phyloP scores from a whole-genome alignment of 148 eudicot species.

The Tetragonia tetragonoides region DNA sequence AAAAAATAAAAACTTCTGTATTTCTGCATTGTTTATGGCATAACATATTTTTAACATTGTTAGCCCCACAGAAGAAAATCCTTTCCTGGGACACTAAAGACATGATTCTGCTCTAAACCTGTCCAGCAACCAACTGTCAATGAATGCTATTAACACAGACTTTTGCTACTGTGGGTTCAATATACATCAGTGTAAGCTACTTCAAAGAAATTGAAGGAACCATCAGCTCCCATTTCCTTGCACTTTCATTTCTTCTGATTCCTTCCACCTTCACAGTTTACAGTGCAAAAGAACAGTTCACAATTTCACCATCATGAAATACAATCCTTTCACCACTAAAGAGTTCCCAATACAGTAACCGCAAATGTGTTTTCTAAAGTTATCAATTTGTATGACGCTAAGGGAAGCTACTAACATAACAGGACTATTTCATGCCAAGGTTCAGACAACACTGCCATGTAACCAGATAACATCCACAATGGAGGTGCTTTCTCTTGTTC shows the following conservation, averaged over 20 bases:
- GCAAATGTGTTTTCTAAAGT: no score
- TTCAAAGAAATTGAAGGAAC: neutral
- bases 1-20: no score
- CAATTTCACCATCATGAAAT: neutral
- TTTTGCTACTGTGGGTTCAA: neutral
- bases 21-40: no score
- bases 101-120: no score
- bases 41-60: no score
- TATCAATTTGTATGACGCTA: no score
- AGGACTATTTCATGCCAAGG: neutral
- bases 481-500: neutral
- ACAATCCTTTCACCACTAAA: neutral
- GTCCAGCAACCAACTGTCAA: no score
- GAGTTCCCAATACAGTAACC: no score
- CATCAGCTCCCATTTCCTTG: neutral
- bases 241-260: neutral
- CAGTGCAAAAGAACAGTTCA: neutral
- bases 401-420: neutral
- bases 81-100: no score
- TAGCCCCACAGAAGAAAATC: no score
- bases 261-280: neutral
- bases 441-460: neutral
- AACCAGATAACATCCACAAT: neutral
- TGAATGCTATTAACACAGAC: neutral
- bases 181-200: neutral